Conservation (phyloP, 805 yeast genomes). For the Metschnikowia sp. region DNA sequence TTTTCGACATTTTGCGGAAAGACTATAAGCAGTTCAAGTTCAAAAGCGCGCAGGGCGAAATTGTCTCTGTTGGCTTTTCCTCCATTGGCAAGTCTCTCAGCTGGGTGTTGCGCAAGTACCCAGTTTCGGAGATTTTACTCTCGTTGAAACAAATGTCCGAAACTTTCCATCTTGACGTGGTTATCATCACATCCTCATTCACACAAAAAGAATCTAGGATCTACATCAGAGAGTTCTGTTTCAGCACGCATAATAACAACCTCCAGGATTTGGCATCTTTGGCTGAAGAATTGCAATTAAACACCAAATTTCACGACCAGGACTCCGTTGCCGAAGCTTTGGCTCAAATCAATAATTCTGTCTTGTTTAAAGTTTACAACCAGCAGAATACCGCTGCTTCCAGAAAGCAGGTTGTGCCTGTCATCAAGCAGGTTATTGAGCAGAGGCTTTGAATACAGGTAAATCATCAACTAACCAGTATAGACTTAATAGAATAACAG, state of each 20-base stretch:
- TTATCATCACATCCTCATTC: slow-evolving; percentile 39
- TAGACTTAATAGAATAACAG: background rate
- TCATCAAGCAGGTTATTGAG: slow-evolving; percentile 33
- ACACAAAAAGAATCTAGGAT: slow-evolving; percentile 29
- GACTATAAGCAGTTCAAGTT: slow-evolving; percentile 76
- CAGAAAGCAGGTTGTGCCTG: slow-evolving; percentile 85
- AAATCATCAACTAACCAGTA: background rate
- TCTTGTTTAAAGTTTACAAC: slow-evolving; percentile 36
- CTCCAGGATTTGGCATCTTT: slow-evolving; percentile 21
- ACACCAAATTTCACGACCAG: slow-evolving; percentile 23
- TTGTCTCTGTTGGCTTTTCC: slow-evolving; percentile 62
- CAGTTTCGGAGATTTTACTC: slow-evolving; percentile 20
- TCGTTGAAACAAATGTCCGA: slow-evolving; percentile 22
- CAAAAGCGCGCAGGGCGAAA: slow-evolving; percentile 23
- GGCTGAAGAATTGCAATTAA: slow-evolving; percentile 24
- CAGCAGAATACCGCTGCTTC: slow-evolving; percentile 57
- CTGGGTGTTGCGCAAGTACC: slow-evolving; percentile 43
- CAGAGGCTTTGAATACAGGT: background rate
- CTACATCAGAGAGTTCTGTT: slow-evolving; percentile 36
- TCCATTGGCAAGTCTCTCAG: slow-evolving; percentile 63
- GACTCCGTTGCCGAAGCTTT: slow-evolving; percentile 15
- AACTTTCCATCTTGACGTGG: slow-evolving; percentile 25
- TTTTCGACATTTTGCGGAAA: slow-evolving; percentile 65
- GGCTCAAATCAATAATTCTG: slow-evolving; percentile 9
- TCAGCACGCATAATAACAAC: slow-evolving; percentile 16